A percentile compares a stretch with the other conserved stretches of the same genome.
Conservation (phyloP, 2,329 filamentous ascomycete species). For the Colletotrichum navitas region DNA sequence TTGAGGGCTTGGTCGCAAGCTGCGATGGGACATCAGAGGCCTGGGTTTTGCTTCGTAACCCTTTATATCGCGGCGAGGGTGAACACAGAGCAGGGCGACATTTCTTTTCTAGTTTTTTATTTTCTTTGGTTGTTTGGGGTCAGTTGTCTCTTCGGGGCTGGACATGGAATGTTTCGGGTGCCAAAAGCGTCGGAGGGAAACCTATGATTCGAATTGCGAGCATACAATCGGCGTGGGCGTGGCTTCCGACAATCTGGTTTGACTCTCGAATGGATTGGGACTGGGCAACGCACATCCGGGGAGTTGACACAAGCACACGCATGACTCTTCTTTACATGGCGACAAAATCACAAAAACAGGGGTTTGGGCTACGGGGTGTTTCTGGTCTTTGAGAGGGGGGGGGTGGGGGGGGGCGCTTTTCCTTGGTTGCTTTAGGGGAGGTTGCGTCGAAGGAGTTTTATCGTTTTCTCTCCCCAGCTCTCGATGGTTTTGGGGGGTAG, state of each 20-base stretch:
- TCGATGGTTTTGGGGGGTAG: constrained; percentile 3
- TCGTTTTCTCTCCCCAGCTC: constrained; percentile 8
- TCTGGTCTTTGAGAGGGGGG: constrained; percentile 8
- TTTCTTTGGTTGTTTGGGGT: constrained; percentile 20
- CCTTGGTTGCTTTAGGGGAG: constrained; percentile 16
- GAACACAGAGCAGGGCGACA: constrained; percentile 38
- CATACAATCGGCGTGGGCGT: constrained; percentile 42
- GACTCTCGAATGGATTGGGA: constrained; percentile 40
- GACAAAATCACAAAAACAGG: constrained; percentile 42
- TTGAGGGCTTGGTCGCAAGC: constrained; percentile 17
- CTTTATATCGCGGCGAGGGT: constrained; percentile 34
- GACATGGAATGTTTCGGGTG: constrained; percentile 33
- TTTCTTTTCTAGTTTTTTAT: neutral
- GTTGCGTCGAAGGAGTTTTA: constrained; percentile 35
- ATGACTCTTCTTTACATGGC: constrained; percentile 36
- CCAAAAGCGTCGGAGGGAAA: constrained; percentile 40
- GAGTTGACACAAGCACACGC: constrained; percentile 35
- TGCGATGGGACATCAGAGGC: constrained; percentile 32
- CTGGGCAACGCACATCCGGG: constrained; percentile 40
- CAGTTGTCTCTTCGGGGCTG: constrained; percentile 31
- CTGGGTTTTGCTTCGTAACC: constrained; percentile 33
- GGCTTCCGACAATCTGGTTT: constrained; percentile 38
- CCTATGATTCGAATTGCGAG: constrained; percentile 41
- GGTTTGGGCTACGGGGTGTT: constrained; percentile 37
- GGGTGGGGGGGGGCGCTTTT: constrained; percentile 8